Evolutionary conservation across 345 rosid species (phyloP).

Genomic region (Populus simonii): DNA sequence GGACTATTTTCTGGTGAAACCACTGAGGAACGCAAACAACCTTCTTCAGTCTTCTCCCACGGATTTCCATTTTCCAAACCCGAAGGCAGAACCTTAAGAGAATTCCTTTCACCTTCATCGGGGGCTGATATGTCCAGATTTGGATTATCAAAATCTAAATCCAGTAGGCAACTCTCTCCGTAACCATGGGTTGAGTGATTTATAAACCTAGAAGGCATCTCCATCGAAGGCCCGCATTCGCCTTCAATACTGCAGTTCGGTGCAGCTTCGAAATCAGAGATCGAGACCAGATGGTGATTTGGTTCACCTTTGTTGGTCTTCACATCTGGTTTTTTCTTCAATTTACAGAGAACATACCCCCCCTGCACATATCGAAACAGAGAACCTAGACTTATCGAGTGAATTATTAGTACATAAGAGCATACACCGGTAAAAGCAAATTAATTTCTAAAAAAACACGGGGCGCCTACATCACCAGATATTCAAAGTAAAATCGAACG

Average conservation of each 20-base stretch:
- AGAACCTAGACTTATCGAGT: background rate
- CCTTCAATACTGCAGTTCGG: background rate
- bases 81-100: background rate
- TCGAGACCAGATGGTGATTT: background rate
- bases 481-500: background rate
- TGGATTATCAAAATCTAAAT: background rate
- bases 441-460: background rate
- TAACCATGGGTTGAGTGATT: background rate
- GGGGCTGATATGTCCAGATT: background rate
- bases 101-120: background rate
- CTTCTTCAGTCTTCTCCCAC: background rate
- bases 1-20: background rate
- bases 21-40: background rate
- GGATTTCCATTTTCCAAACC: background rate
- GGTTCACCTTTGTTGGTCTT: background rate
- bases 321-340: constrained; percentile 20
- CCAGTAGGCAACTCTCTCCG: background rate
- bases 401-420: background rate
- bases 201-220: background rate
- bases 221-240: background rate
- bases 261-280: background rate
- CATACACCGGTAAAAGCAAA: background rate
- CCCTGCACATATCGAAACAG: constrained; percentile 18
- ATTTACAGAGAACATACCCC: constrained; percentile 27
- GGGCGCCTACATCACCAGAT: background rate